These are phyloP conservation scores for Zymoseptoria passerinii DNA, from an alignment of 2,329 filamentous ascomycete species.

Conservation along the genomic window DNA sequence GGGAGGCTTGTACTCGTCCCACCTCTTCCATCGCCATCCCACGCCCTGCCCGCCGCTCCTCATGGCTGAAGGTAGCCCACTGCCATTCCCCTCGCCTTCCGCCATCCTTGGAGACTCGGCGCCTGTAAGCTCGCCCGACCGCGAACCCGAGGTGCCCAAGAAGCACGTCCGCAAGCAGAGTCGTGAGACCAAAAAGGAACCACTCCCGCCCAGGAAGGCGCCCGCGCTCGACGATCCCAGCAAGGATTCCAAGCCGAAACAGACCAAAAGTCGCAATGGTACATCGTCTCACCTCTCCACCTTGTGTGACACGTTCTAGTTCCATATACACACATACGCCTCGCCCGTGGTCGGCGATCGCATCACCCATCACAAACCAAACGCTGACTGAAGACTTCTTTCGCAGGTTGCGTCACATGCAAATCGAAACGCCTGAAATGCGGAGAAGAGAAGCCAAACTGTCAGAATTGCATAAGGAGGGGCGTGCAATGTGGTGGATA, in stretches of 20 bases:
- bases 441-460: slow-evolving; percentile 56
- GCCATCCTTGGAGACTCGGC: slow-evolving; percentile 38
- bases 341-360: not conserved
- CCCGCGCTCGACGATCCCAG: slow-evolving; percentile 9
- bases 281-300: slow-evolving; percentile 27
- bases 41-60: not conserved
- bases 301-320: not conserved
- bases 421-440: slow-evolving; percentile 67
- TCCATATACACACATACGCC: not conserved
- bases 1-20: not conserved
- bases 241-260: slow-evolving; percentile 52
- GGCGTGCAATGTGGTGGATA: slow-evolving; percentile 62
- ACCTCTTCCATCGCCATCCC: not conserved
- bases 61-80: slow-evolving; percentile 6
- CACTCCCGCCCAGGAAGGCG: slow-evolving; percentile 15
- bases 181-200: slow-evolving; percentile 19
- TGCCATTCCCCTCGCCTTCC: slow-evolving; percentile 53
- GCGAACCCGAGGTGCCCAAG: slow-evolving; percentile 24
- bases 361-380: not conserved
- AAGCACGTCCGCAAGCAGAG: slow-evolving; percentile 22
- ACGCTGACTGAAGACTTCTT: slow-evolving; percentile 17
- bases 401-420: slow-evolving; percentile 61
- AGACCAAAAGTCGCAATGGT: slow-evolving; percentile 71
- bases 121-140: slow-evolving; percentile 22
- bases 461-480: slow-evolving; percentile 41